Evolutionary conservation across 768 basidiomycete genomes (phyloP), one percentile per base, ranked within the genome.

Genomic region (Tylopilus felleus): DNA sequence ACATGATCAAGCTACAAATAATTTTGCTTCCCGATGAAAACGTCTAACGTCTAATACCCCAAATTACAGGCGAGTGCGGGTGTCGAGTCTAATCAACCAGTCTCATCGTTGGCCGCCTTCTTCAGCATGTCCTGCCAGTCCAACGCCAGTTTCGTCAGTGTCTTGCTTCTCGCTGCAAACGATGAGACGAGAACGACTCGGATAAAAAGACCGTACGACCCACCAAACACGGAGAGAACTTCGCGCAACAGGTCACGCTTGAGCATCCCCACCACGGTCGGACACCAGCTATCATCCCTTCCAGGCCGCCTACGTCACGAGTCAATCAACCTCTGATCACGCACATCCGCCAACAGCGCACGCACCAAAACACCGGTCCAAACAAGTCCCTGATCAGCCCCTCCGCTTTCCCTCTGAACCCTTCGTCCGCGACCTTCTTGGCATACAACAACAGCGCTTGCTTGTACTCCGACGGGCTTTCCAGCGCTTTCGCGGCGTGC

Each of bases 371-470:
- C 36, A 94, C 74, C 0, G 94, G 95, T 16, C 95, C 94, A 61
- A 89, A 85, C 49, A 98, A 76, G 58, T 98, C 97, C 69, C 82
- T 87, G 47, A 96, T 81, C 51, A 99, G 70, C 69, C 98, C 96
- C 68, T 97, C 95, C 17, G 85, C 94, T 68, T 95, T 93, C 35
- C 76, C 87, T 56, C 82, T 76, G 68, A 93, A 93, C 0, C 89
- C 93, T 67, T 96, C 93, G 58, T 97, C 91, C 33, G 88, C 92
- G 39, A 98, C 75, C 72, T 83, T 85, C 75, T 82, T 88, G 35
- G 92, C 86, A 67, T 97, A 98, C 59, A 82, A 59, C 51, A 85
- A 59, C 60, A 98, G 65, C 51, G 82, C 83, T 62, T 84, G 80
- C 68, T 85, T 90, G 71, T 90, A 97, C 71, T 98, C 97, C 46